A percentile compares a stretch with the other conserved stretches of the same genome.
Evolutionary conservation across 1,139 yeast genomes (phyloP).

Genomic region (Kluyveromyces marxianus): DNA sequence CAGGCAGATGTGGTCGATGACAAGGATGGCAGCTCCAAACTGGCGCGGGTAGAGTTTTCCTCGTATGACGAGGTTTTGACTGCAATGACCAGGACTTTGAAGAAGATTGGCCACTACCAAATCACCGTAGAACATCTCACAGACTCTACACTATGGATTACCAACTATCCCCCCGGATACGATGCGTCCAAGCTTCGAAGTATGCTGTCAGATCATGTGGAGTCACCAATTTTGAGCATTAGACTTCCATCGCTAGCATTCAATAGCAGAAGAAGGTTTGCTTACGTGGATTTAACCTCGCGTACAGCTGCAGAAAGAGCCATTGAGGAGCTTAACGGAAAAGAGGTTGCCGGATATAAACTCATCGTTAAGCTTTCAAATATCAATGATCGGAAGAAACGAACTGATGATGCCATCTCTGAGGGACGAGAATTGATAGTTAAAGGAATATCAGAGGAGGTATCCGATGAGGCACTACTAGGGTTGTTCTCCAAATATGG

Average conservation of each 20-base stretch:
- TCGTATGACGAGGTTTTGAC: slow-evolving; percentile 44
- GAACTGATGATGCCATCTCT: slow-evolving; percentile 38
- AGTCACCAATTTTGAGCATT: slow-evolving; percentile 37
- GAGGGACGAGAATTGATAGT: slow-evolving; percentile 50
- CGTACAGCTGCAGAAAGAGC: slow-evolving; percentile 40
- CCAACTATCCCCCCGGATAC: slow-evolving; percentile 65
- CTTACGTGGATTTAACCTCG: slow-evolving; percentile 57
- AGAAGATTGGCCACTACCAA: slow-evolving; percentile 37
- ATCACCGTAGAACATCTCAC: slow-evolving; percentile 36
- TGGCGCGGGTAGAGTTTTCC: slow-evolving; percentile 51
- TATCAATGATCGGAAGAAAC: slow-evolving; percentile 36
- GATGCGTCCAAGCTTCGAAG: slow-evolving; percentile 35
- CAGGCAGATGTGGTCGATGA: slow-evolving; percentile 31
- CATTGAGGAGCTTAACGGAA: slow-evolving; percentile 37
- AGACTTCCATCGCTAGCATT: slow-evolving; percentile 62
- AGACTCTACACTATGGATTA: slow-evolving; percentile 35
- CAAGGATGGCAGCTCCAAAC: slow-evolving; percentile 17
- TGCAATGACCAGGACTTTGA: slow-evolving; percentile 55
- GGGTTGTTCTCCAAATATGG: slow-evolving; percentile 39
- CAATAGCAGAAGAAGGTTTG: slow-evolving; percentile 57
- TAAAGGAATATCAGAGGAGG: slow-evolving; percentile 43
- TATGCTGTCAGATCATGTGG: slow-evolving; percentile 18
- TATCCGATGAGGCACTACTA: slow-evolving; percentile 26
- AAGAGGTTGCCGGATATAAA: slow-evolving; percentile 26
- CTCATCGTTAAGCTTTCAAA: slow-evolving; percentile 53